Evolutionary conservation across 2,329 filamentous ascomycete species (phyloP), one percentile per base, ranked within the genome.

Genomic region (Colletotrichum gloeosporioides): DNA sequence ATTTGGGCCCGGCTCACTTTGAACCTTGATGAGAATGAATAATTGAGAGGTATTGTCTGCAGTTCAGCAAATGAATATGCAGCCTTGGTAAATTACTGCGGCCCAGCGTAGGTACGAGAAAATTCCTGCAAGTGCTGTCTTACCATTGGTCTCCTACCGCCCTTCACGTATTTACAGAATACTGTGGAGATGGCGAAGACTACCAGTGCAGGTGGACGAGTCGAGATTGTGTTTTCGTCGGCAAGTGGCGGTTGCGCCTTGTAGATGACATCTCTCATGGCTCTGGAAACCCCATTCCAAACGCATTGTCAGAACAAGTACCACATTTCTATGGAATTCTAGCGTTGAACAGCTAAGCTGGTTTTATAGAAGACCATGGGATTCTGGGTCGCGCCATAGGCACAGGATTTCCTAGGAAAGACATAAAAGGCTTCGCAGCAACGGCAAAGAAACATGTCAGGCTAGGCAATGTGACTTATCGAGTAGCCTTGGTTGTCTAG

Each of bases 51-150:
- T 1, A 2, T 39, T 39, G 4, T 16, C 7, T 15, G 16, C 16
- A 6, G 16, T 3, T 44, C 8, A 44, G 18, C 18, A 3, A 6
- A 44, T 10, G 39, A n/a, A 1, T 44, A 1, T n/a, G 39, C 18
- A n/a, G 39, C 16, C 4, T 4, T 18, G 39, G 5, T 44, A 10
- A n/a, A 5, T n/a, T 3, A 6, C 39, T 1, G 5, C 39, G 5
- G 18, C 18, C 18, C 18, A 44, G 16, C 39, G 0, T 10, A 10
- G 3, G 3, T n/a, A 44, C 18, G 18, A 44, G 39, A 44, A n/a
- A 0, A n/a, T n/a, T 44, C 0, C 3, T n/a, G 39, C 0, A n/a
- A 44, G 18, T n/a, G 18, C 9, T 44, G 1, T 44, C 9, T 44
- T 12, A 44, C 18, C 2, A n/a, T 44, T n/a, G 39, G 1, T n/a